Evolutionary conservation across 768 basidiomycete genomes (phyloP).

Genomic region (Nidularia pulvinata): DNA sequence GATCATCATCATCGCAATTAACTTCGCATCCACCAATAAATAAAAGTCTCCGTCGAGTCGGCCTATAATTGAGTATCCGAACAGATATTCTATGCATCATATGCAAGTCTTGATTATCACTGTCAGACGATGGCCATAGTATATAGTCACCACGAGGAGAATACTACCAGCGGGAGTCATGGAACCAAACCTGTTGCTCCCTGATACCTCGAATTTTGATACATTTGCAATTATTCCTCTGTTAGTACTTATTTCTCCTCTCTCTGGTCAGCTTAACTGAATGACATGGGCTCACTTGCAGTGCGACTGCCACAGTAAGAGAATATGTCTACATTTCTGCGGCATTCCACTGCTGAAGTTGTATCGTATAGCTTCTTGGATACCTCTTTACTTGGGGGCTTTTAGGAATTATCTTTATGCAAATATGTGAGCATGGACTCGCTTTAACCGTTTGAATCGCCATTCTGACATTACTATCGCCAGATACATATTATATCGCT

Average conservation of each 20-base stretch:
- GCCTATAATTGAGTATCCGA: no score
- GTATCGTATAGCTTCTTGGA: not conserved
- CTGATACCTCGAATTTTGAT: not conserved
- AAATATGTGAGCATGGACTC: not conserved
- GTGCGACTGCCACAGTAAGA: not conserved
- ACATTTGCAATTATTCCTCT: not conserved
- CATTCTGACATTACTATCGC: not conserved
- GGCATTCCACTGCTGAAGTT: not conserved
- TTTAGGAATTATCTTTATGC: not conserved
- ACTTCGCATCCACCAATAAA: no score
- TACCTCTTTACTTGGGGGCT: not conserved
- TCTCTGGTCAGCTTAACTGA: not conserved
- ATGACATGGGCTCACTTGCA: not conserved
- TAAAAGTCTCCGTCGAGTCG: no score
- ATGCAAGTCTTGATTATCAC: no score
- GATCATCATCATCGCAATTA: no score
- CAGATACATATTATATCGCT: slow-evolving; percentile 7
- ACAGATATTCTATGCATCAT: no score
- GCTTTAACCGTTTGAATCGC: not conserved
- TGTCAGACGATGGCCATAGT: no score
- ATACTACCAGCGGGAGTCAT: no score
- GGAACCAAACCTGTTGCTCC: not conserved
- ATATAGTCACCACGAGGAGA: no score
- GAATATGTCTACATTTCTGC: not conserved
- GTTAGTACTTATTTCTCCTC: not conserved